Evolutionary conservation across 2,329 filamentous ascomycete species (phyloP).

Genomic region (Scolecobasidium constrictum): DNA sequence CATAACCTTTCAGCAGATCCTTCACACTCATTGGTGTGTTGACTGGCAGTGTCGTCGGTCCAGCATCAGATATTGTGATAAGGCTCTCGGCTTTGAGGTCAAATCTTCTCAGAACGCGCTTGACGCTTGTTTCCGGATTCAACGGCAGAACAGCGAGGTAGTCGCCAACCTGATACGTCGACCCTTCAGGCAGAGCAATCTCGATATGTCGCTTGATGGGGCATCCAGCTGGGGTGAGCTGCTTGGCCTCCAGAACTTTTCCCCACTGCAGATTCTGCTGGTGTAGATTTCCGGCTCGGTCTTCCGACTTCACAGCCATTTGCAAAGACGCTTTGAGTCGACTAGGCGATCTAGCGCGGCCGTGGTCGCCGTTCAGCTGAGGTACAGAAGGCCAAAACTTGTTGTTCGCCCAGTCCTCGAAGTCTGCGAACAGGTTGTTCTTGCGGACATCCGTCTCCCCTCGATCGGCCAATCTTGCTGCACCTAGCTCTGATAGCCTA

Average conservation of each 20-base stretch:
- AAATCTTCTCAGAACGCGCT: slow-evolving; percentile 54
- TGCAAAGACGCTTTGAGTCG: slow-evolving; percentile 18
- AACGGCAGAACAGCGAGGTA: slow-evolving; percentile 65
- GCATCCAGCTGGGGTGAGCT: slow-evolving; percentile 19
- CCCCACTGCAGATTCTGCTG: slow-evolving; percentile 25
- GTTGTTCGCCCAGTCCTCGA: slow-evolving; percentile 29
- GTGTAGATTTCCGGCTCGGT: slow-evolving; percentile 22
- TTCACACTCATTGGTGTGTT: slow-evolving; percentile 49
- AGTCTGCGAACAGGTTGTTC: slow-evolving; percentile 29
- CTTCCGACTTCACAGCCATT: background rate
- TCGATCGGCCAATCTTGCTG: slow-evolving; percentile 20
- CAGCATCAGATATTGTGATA: slow-evolving; percentile 46
- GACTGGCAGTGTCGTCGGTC: slow-evolving; percentile 57
- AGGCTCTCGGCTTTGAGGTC: slow-evolving; percentile 58
- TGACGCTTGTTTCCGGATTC: slow-evolving; percentile 53
- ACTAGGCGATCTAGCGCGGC: slow-evolving; percentile 19
- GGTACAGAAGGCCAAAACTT: slow-evolving; percentile 20
- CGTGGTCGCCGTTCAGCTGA: slow-evolving; percentile 10
- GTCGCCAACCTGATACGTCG: slow-evolving; percentile 61
- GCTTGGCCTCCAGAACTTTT: slow-evolving; percentile 21
- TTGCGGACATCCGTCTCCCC: slow-evolving; percentile 25
- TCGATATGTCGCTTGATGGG: slow-evolving; percentile 29
- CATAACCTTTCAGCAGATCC: slow-evolving; percentile 57
- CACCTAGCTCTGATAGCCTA: slow-evolving; percentile 20
- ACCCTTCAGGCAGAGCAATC: slow-evolving; percentile 30